Evolutionary conservation across 1,284 basidiomycete genomes (phyloP).

Genomic region (Apiotrichum gracile): DNA sequence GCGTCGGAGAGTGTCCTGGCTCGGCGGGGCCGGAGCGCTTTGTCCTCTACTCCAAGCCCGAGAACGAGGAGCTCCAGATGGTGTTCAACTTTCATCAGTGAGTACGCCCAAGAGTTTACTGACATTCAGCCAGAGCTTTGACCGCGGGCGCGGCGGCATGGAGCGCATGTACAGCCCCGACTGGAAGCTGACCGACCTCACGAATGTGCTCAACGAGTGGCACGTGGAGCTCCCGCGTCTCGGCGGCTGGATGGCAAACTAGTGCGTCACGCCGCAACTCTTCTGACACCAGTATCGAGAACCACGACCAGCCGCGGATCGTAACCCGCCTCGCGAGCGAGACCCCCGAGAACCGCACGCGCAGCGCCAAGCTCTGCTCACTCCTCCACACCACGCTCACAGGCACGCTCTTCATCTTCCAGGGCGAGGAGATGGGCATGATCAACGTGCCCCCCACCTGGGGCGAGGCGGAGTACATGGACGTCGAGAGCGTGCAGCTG

Average conservation of each 20-base stretch:
- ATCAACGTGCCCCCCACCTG: slow-evolving; percentile 62
- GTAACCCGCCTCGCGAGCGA: slow-evolving; percentile 65
- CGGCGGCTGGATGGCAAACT: slow-evolving; percentile 58
- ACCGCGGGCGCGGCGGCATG: slow-evolving; percentile 21
- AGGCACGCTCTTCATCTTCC: slow-evolving; percentile 67
- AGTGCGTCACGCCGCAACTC: slow-evolving; percentile 13
- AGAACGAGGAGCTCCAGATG: slow-evolving; percentile 50
- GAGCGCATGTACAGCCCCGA: slow-evolving; percentile 6
- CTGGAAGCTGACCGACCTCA: slow-evolving; percentile 58
- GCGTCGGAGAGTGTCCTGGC: slow-evolving; percentile 13
- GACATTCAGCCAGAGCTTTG: slow-evolving; percentile 39
- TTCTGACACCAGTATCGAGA: slow-evolving; percentile 2
- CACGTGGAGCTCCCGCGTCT: slow-evolving; percentile 56
- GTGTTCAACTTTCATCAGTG: slow-evolving; percentile 44
- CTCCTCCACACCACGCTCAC: slow-evolving; percentile 58
- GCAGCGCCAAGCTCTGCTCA: slow-evolving; percentile 61
- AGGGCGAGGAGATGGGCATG: slow-evolving; percentile 67
- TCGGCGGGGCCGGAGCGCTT: slow-evolving; percentile 4
- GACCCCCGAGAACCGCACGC: slow-evolving; percentile 52
- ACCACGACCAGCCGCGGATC: slow-evolving; percentile 51
- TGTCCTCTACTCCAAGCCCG: slow-evolving; percentile 57
- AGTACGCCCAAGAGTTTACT: slow-evolving; percentile 48
- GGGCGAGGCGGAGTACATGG: slow-evolving; percentile 67
- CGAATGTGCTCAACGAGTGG: slow-evolving; percentile 57
- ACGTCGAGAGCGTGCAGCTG: slow-evolving; percentile 37